Conservation (phyloP, 2,329 filamentous ascomycete genomes). For the Phyllosticta citrichinensis region DNA sequence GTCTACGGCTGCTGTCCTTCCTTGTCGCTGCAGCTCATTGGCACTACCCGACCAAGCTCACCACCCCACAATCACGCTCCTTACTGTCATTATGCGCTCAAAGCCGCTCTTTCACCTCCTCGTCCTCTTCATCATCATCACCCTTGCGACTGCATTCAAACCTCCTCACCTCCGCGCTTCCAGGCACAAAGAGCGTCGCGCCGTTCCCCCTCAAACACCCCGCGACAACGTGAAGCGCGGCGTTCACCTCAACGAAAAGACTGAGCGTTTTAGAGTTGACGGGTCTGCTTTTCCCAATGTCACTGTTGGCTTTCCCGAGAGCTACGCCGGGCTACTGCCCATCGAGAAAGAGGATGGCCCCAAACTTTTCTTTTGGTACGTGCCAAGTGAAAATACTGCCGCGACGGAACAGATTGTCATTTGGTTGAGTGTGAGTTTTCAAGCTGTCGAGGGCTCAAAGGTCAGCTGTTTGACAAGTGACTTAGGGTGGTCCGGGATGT, state of each 20-base stretch:
- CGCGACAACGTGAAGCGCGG: neutral
- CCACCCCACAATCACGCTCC: neutral
- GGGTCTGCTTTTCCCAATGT: conserved; percentile 38
- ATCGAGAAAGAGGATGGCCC: conserved; percentile 36
- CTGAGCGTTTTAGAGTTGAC: conserved; percentile 23
- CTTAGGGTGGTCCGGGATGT: conserved; percentile 15
- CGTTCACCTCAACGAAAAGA: neutral
- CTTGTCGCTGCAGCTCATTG: neutral
- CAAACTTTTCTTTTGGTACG: conserved; percentile 46
- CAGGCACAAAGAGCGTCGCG: neutral
- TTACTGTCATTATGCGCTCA: neutral
- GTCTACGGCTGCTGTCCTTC: neutral
- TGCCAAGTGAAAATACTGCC: neutral
- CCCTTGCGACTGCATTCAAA: neutral
- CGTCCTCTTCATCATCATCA: neutral
- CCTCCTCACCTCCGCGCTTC: neutral
- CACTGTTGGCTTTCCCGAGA: conserved; percentile 46
- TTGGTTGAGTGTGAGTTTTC: conserved; percentile 20
- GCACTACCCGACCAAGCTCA: neutral
- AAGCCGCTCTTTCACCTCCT: neutral
- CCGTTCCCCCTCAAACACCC: neutral
- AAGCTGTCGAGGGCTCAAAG: neutral
- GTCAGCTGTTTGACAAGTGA: neutral
- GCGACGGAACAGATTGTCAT: conserved; percentile 22
- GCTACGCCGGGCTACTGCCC: conserved; percentile 54